Percentiles rank a stretch among this genome's conserved stretches.
phyloP scores from a whole-genome alignment of 495 filamentous ascomycete genomes.

The Aspergillus sclerotioniger region DNA sequence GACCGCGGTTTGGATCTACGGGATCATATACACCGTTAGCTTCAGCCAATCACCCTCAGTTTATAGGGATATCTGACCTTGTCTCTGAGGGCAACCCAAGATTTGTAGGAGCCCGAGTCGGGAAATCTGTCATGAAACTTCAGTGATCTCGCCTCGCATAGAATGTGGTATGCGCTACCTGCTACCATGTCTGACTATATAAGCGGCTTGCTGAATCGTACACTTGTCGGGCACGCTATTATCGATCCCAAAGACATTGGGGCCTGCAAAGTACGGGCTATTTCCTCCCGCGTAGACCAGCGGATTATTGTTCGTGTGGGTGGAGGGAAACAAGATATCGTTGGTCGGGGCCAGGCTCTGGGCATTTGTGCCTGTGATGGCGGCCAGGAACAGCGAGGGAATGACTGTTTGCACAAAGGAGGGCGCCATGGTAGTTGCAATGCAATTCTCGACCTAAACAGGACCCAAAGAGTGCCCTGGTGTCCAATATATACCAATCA shows the following conservation, averaged over 20 bases:
- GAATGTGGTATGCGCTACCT: no score
- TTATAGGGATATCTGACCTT: conserved; percentile 29
- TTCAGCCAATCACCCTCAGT: not conserved
- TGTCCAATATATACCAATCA: no score
- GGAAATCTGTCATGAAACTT: conserved; percentile 22
- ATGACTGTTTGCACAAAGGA: no score
- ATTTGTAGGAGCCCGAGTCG: conserved; percentile 51
- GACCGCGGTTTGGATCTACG: conserved; percentile 41
- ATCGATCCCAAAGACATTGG: conserved; percentile 52
- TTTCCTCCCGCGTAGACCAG: conserved; percentile 1
- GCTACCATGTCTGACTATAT: conserved; percentile 55
- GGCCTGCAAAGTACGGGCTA: conserved; percentile 27
- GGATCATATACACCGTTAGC: not conserved
- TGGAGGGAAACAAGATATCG: conserved; percentile 1
- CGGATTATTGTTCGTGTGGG: not conserved
- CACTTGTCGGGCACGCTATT: conserved; percentile 49
- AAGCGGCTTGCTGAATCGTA: conserved; percentile 53
- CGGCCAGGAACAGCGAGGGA: no score
- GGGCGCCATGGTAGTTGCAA: no score
- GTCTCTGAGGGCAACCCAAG: conserved; percentile 47
- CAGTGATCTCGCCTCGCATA: not conserved
- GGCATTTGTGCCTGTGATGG: not conserved
- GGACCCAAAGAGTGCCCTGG: no score
- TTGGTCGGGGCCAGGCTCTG: not conserved
- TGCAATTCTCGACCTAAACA: no score